A percentile compares a stretch with the other conserved stretches of the same genome.
Conservation (phyloP, 306 rosid genomes). For the Astragalus glycyphyllos region DNA sequence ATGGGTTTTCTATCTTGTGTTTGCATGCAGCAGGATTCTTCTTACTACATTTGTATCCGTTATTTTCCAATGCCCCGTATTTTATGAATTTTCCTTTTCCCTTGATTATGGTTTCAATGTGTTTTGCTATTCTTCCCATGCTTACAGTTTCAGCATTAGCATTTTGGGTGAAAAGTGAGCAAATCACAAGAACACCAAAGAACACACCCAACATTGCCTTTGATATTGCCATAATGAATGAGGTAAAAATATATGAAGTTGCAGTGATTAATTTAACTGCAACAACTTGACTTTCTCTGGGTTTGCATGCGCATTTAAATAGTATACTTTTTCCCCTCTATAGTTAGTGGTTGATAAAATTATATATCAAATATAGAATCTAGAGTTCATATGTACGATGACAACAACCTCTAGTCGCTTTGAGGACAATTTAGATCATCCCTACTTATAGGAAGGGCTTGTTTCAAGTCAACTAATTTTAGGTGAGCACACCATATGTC, state of each 20-base stretch:
- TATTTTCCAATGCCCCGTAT: background rate
- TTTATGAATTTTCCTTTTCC: too few relatives aligned
- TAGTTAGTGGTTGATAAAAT: too few relatives aligned
- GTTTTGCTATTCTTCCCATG: too few relatives aligned
- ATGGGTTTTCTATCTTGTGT: background rate
- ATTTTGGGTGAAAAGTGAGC: background rate
- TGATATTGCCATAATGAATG: conserved; percentile 18
- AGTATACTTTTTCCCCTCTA: background rate
- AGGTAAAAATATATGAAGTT: background rate
- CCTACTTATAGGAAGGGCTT: too few relatives aligned
- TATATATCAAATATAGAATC: too few relatives aligned
- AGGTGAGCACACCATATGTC: too few relatives aligned
- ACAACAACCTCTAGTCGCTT: too few relatives aligned
- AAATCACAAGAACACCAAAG: background rate
- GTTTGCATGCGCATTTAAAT: conserved; percentile 3
- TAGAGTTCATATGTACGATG: too few relatives aligned
- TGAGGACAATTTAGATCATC: too few relatives aligned
- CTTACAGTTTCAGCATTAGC: background rate
- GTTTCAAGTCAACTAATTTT: too few relatives aligned
- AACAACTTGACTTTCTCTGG: background rate
- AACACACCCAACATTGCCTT: background rate
- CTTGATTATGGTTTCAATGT: too few relatives aligned
- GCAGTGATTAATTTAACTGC: background rate
- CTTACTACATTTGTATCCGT: conserved; percentile 9
- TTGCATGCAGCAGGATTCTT: background rate